phyloP scores from a whole-genome alignment of 345 rosid genomes.

The Trapa bicornis region DNA sequence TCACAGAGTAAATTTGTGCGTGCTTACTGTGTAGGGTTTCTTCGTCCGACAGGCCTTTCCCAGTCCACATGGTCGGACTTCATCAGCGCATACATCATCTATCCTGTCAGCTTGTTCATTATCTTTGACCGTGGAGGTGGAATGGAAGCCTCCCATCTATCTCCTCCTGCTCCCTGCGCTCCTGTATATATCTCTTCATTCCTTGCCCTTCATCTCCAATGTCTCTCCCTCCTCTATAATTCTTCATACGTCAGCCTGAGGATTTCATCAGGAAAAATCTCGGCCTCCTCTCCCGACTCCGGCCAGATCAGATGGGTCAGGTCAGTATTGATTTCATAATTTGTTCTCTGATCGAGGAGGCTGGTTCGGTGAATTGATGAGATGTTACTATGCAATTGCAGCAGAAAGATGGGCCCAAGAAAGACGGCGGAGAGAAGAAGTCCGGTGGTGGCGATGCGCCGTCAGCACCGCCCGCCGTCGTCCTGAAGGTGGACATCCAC shows the following conservation, averaged over 20 bases:
- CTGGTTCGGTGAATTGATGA: neutral
- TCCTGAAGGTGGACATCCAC: conserved; percentile 68
- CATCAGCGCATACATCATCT: too few relatives aligned
- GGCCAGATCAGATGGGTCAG: neutral
- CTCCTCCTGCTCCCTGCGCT: too few relatives aligned
- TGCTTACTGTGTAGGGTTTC: too few relatives aligned
- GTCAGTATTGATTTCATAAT: neutral
- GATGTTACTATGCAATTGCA: neutral
- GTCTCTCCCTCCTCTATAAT: neutral
- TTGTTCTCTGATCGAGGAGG: neutral
- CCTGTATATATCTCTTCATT: neutral
- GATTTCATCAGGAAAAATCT: neutral
- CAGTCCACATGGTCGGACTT: too few relatives aligned
- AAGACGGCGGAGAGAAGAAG: conserved; percentile 33
- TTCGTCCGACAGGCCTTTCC: too few relatives aligned
- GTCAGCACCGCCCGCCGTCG: conserved; percentile 12
- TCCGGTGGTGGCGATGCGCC: conserved; percentile 29
- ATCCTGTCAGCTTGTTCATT: too few relatives aligned
- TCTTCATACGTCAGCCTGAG: too few relatives aligned
- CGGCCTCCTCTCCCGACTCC: too few relatives aligned
- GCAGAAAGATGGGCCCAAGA: conserved; percentile 8
- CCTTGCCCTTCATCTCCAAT: neutral
- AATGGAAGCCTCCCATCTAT: too few relatives aligned
- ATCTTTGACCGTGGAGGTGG: too few relatives aligned
- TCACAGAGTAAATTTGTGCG: too few relatives aligned